Percentiles rank a stretch among this genome's conserved stretches.
phyloP scores from a whole-genome alignment of 2,329 filamentous ascomycete species.

The Penicillium brasilianum region DNA sequence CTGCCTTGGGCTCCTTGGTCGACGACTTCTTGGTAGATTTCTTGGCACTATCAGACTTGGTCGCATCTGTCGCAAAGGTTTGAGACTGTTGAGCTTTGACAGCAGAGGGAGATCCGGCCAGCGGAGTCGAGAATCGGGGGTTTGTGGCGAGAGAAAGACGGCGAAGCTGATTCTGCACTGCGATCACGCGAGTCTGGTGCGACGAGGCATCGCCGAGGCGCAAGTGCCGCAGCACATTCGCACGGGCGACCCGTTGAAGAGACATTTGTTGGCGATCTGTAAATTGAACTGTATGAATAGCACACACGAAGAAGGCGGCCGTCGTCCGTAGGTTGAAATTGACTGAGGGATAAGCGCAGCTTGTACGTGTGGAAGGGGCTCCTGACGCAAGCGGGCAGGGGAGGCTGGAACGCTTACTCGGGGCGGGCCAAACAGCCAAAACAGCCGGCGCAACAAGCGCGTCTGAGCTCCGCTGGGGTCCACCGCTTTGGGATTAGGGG shows the following conservation, averaged over 20 bases:
- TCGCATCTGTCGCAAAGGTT: constrained; percentile 26
- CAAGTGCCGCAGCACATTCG: constrained; percentile 38
- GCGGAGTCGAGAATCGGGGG: constrained; percentile 20
- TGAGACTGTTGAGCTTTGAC: constrained; percentile 25
- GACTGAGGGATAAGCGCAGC: background rate
- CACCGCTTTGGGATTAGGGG: constrained; percentile 32
- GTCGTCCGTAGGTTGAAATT: background rate
- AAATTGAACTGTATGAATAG: background rate
- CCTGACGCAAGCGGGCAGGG: constrained; percentile 39
- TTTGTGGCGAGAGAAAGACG: constrained; percentile 32
- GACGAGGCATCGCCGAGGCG: constrained; percentile 31
- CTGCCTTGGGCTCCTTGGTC: constrained; percentile 26
- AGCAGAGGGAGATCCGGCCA: constrained; percentile 18
- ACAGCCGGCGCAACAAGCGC: constrained; percentile 16
- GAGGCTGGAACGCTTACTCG: constrained; percentile 23
- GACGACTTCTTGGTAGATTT: constrained; percentile 24
- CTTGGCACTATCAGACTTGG: constrained; percentile 30
- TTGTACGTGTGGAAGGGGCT: constrained; percentile 20
- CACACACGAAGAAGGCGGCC: background rate
- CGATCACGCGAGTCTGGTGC: constrained; percentile 34
- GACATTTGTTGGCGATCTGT: constrained; percentile 32
- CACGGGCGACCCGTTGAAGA: constrained; percentile 39
- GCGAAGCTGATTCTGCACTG: constrained; percentile 34
- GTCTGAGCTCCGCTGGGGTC: constrained; percentile 32
- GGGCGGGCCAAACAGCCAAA: constrained; percentile 7